Conservation (phyloP, 2,329 filamentous ascomycete species). For the Fusarium sp. region DNA sequence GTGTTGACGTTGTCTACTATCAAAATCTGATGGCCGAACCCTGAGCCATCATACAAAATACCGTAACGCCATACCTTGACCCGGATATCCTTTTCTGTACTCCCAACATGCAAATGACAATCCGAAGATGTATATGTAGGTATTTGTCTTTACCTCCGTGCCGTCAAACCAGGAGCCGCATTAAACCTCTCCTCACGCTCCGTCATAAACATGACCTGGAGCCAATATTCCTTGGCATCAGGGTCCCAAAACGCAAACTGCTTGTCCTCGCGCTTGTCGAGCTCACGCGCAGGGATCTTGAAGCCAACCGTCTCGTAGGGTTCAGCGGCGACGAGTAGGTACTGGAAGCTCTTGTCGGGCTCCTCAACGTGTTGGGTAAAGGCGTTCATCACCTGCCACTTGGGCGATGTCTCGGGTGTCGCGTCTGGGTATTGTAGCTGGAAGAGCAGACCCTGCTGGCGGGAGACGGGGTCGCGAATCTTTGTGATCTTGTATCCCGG, state of each 20-base stretch:
- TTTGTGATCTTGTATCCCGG: slow-evolving; percentile 99
- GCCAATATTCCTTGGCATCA: slow-evolving; percentile 96
- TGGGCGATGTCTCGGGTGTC: slow-evolving; percentile 79
- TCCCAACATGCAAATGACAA: slow-evolving; percentile 24
- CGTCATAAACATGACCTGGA: slow-evolving; percentile 98
- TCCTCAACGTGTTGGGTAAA: slow-evolving; percentile 97
- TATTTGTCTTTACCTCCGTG: slow-evolving; percentile 56
- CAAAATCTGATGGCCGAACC: not conserved
- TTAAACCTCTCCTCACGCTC: slow-evolving; percentile 93
- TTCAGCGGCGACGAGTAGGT: slow-evolving; percentile 93
- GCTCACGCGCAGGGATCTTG: slow-evolving; percentile 93
- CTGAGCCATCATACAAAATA: slow-evolving; percentile 10
- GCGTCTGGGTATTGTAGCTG: slow-evolving; percentile 97
- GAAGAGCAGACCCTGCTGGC: slow-evolving; percentile 93
- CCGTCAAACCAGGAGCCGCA: slow-evolving; percentile 73
- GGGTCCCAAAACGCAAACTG: slow-evolving; percentile 97
- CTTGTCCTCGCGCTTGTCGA: slow-evolving; percentile 88
- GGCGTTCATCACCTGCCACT: slow-evolving; percentile 97
- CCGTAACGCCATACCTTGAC: slow-evolving; percentile 40
- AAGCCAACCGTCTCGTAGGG: slow-evolving; percentile 98
- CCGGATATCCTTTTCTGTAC: slow-evolving; percentile 29
- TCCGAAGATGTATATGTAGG: slow-evolving; percentile 8
- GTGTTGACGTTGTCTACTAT: not conserved
- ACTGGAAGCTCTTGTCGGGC: slow-evolving; percentile 94
- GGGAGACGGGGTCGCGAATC: slow-evolving; percentile 87